Conservation (phyloP, 2,329 filamentous ascomycete genomes). For the Fusarium sublunatum region DNA sequence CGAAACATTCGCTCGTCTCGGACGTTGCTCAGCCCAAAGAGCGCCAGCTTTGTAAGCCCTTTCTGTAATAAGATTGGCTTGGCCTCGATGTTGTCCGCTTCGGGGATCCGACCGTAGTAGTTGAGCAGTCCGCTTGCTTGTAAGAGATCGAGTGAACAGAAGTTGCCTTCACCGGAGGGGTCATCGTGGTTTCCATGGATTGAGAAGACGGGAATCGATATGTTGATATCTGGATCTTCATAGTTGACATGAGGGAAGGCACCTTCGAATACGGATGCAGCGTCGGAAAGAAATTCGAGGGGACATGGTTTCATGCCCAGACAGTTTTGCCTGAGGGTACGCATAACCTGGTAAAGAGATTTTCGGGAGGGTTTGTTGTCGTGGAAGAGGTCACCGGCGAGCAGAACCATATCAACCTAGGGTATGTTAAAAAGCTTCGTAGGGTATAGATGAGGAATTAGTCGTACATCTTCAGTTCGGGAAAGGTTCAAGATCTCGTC, state of each 20-base stretch:
- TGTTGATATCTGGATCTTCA: slow-evolving; percentile 95
- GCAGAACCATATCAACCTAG: slow-evolving; percentile 92
- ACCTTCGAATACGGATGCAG: slow-evolving; percentile 88
- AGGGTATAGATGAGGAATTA: rapidly evolving
- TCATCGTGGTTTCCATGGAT: slow-evolving; percentile 99
- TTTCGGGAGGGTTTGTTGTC: slow-evolving; percentile 98
- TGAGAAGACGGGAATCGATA: slow-evolving; percentile 96
- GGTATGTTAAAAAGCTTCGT: background rate
- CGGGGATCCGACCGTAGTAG: slow-evolving; percentile 92
- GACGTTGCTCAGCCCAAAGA: slow-evolving; percentile 96
- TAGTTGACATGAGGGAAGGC: slow-evolving; percentile 97
- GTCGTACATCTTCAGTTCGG: slow-evolving; percentile 77
- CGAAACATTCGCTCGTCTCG: slow-evolving; percentile 94
- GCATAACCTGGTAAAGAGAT: slow-evolving; percentile 97
- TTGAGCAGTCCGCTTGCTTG: slow-evolving; percentile 93
- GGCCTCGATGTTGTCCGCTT: slow-evolving; percentile 94
- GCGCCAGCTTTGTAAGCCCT: slow-evolving; percentile 87
- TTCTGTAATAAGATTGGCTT: slow-evolving; percentile 96
- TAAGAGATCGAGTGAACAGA: slow-evolving; percentile 89
- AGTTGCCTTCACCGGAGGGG: slow-evolving; percentile 93
- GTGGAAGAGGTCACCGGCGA: slow-evolving; percentile 95
- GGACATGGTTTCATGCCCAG: slow-evolving; percentile 95
- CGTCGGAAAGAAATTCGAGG: slow-evolving; percentile 93
- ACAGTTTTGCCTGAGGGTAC: slow-evolving; percentile 91
- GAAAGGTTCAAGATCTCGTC: slow-evolving; percentile 94